Evolutionary conservation across 73 alveolate genomes (phyloP).

Genomic region (Diophrys sp.): DNA sequence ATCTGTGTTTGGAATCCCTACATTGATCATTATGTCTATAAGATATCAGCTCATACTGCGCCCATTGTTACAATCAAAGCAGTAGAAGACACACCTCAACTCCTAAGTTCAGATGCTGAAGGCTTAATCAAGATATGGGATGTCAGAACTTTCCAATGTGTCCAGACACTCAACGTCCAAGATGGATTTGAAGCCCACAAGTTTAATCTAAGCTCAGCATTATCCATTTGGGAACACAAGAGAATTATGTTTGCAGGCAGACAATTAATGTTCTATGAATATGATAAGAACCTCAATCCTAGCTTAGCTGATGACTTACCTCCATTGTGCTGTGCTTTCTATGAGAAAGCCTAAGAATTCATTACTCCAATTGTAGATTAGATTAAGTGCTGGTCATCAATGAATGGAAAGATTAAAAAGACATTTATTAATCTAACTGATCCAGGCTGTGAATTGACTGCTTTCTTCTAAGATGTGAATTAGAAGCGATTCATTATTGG

Average conservation of each 20-base stretch:
- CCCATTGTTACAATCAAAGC: slow-evolving; percentile 92
- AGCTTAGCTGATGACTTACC: slow-evolving; percentile 94
- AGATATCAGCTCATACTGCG: slow-evolving; percentile 93
- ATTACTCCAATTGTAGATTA: slow-evolving; percentile 74
- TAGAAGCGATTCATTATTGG: slow-evolving; percentile 74
- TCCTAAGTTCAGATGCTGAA: slow-evolving; percentile 94
- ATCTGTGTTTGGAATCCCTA: slow-evolving; percentile 92
- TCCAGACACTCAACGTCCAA: slow-evolving; percentile 92
- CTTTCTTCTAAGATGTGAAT: slow-evolving; percentile 63
- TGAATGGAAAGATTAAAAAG: slow-evolving; percentile 73
- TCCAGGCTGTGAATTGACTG: slow-evolving; percentile 68
- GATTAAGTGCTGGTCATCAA: slow-evolving; percentile 75
- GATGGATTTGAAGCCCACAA: no score
- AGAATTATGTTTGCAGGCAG: slow-evolving; percentile 94
- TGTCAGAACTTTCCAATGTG: slow-evolving; percentile 89
- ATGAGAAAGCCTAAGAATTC: no score
- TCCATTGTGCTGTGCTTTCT: no score
- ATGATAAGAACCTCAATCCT: slow-evolving; percentile 97
- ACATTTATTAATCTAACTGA: slow-evolving; percentile 39
- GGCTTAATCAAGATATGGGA: slow-evolving; percentile 98
- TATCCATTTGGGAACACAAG: slow-evolving; percentile 88
- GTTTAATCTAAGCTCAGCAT: slow-evolving; percentile 89
- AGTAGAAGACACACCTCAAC: slow-evolving; percentile 87
- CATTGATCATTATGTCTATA: slow-evolving; percentile 91
- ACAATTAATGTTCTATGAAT: slow-evolving; percentile 89